These are phyloP conservation scores for Penicillium sp. DNA, from an alignment of 2,329 filamentous ascomycete genomes.

Conservation along the genomic window DNA sequence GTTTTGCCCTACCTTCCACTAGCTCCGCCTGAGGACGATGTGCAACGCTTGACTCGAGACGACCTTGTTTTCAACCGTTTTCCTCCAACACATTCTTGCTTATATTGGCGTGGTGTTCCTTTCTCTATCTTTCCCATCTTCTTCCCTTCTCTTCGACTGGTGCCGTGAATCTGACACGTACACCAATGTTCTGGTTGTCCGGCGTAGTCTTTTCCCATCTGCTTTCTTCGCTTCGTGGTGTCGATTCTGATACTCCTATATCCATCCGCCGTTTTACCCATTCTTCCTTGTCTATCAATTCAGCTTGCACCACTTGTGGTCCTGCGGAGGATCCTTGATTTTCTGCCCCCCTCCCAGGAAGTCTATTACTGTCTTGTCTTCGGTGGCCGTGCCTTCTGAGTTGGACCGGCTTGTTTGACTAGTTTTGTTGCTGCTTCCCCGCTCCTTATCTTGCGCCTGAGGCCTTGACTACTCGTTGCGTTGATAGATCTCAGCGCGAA, in stretches of 20 bases:
- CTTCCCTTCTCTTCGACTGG: constrained; percentile 11
- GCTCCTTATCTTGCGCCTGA: constrained; percentile 6
- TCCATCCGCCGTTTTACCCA: constrained; percentile 15
- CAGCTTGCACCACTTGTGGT: constrained; percentile 8
- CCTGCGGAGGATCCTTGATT: background rate
- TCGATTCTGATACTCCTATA: constrained; percentile 29
- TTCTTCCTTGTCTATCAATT: constrained; percentile 21
- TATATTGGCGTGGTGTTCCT: constrained; percentile 20
- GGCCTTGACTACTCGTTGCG: constrained; percentile 2
- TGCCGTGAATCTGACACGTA: constrained; percentile 16
- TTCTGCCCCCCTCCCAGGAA: constrained; percentile 6
- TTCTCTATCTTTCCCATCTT: constrained; percentile 1
- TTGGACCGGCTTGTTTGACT: constrained; percentile 21
- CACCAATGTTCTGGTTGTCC: constrained; percentile 21
- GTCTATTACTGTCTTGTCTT: constrained; percentile 11
- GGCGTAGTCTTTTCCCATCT: constrained; percentile 15
- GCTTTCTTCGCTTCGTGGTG: constrained; percentile 21
- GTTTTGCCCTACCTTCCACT: constrained; percentile 17
- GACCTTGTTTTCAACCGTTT: constrained; percentile 29
- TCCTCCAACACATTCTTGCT: constrained; percentile 8
- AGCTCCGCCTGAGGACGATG: constrained; percentile 25
- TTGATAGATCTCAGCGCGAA: constrained; percentile 11
- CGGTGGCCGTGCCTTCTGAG: constrained; percentile 23
- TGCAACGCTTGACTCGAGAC: constrained; percentile 35
- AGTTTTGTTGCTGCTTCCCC: constrained; percentile 1